Evolutionary conservation across 1,284 basidiomycete genomes (phyloP), one percentile per base, ranked within the genome.

Genomic region (Trametes hirsuta): DNA sequence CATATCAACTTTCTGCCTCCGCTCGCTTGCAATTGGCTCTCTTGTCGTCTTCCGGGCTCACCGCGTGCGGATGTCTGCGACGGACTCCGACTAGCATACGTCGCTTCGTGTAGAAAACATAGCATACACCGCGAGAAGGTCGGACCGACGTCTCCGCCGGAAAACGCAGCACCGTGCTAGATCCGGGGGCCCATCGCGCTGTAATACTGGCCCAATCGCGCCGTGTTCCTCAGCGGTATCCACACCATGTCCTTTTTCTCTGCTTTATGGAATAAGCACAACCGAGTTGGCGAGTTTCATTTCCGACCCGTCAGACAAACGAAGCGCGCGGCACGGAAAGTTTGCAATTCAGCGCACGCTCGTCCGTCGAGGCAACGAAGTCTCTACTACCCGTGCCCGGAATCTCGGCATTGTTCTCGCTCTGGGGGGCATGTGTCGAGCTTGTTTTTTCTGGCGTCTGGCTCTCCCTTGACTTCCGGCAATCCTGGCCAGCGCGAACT

Each of bases 101-200:
- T 48, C n/a, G 11, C n/a, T 8, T 9, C 9, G 21, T 15, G 2
- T 6, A 4, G 22, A 14, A 18, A 36, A 14, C 10, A 24, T 9
- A 18, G 9, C 47, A 24, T 24, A 15, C 35, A n/a, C 35, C 3
- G 12, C 18, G 47, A 24, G 18, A 22, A 30, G 35, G 22, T 18
- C 25, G 39, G 25, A 44, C 55, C 49, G 44, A 48, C 25, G 24
- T 34, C 4, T 12, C 18, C 47, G 35, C 36, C 51, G 36, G 44
- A 41, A 30, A 4, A 40, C 11, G 39, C 11, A 40, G 15, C 35
- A 24, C 39, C 18, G 4, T 41, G 30, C 39, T 34, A 40, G 47
- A 50, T 50, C 47, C 50, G 55, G 55, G 55, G 55, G 45, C 40
- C 34, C 40, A 49, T 50, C 41, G 39, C 34, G 22, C 47, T 49